Conservation (phyloP, 2,329 filamentous ascomycete species). For the Verticillium nubilum region DNA sequence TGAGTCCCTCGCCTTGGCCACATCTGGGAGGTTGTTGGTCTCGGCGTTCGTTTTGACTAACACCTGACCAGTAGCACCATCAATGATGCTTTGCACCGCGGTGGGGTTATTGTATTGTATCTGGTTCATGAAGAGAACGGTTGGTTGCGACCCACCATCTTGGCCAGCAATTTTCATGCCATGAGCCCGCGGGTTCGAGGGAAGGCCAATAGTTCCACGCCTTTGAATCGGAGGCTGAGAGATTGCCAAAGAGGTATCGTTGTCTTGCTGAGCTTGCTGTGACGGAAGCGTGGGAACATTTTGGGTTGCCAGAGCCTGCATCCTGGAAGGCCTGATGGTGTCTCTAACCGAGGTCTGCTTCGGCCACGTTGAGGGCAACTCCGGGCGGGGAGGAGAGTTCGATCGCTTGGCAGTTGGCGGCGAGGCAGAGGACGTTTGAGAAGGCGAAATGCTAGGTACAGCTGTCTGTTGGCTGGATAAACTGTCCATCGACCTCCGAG, state of each 20-base stretch:
- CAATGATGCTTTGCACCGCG: constrained; percentile 42
- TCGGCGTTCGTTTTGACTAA: constrained; percentile 5
- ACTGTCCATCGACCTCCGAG: not conserved
- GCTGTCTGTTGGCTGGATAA: constrained; percentile 1
- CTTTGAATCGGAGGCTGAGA: constrained; percentile 28
- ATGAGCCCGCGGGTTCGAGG: constrained; percentile 38
- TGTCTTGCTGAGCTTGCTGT: constrained; percentile 1
- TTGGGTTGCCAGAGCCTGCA: constrained; percentile 15
- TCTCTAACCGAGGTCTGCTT: constrained; percentile 23
- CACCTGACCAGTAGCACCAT: constrained; percentile 26
- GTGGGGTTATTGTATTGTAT: constrained; percentile 50
- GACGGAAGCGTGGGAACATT: not conserved
- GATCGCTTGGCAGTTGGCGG: constrained; percentile 3
- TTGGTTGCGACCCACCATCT: constrained; percentile 30
- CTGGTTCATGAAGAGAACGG: constrained; percentile 50
- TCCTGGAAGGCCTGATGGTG: constrained; percentile 24
- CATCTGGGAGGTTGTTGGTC: not conserved
- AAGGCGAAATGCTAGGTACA: not conserved
- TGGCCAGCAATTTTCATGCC: constrained; percentile 22
- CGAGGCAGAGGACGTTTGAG: constrained; percentile 5
- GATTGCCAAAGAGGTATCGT: not conserved
- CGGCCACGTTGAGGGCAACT: constrained; percentile 13
- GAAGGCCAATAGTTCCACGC: constrained; percentile 40
- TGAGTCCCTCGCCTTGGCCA: constrained; percentile 25
- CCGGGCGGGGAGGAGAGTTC: not conserved